Evolutionary conservation across 768 basidiomycete species (phyloP).

Genomic region (Trametes elegans): DNA sequence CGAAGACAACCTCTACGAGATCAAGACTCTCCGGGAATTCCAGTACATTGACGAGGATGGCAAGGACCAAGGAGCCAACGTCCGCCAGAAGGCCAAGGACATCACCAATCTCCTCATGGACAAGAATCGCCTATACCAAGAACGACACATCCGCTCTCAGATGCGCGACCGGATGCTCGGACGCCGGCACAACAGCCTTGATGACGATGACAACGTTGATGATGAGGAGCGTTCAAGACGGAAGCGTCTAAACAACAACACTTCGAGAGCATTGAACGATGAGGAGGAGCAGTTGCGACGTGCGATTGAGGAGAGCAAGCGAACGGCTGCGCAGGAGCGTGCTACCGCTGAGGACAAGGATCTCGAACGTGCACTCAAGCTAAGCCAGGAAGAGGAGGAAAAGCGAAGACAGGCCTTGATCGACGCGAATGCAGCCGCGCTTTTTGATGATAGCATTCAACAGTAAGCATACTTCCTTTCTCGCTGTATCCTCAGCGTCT

Average conservation of each 20-base stretch:
- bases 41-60: slow-evolving; percentile 91
- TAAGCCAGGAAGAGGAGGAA: slow-evolving; percentile 88
- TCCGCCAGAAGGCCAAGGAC: slow-evolving; percentile 94
- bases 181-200: slow-evolving; percentile 33
- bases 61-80: slow-evolving; percentile 93
- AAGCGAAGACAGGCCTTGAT: slow-evolving; percentile 65
- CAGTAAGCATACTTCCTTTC: slow-evolving; percentile 23
- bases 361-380: slow-evolving; percentile 69
- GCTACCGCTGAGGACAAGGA: slow-evolving; percentile 69
- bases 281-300: slow-evolving; percentile 79
- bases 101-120: slow-evolving; percentile 90
- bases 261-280: slow-evolving; percentile 26
- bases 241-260: not conserved
- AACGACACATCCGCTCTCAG: slow-evolving; percentile 70
- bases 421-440: slow-evolving; percentile 62
- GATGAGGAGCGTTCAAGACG: slow-evolving; percentile 29
- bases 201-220: slow-evolving; percentile 36
- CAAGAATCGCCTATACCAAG: slow-evolving; percentile 71
- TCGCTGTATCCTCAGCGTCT: not conserved
- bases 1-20: slow-evolving; percentile 90
- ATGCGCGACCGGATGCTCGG: slow-evolving; percentile 92
- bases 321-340: slow-evolving; percentile 57
- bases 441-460: slow-evolving; percentile 85
- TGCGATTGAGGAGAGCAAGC: slow-evolving; percentile 85
- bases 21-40: slow-evolving; percentile 98